A percentile compares a stretch with the other conserved stretches of the same genome.
Conservation (phyloP, 148 eudicot species). For the Chenopodium berlandieri region DNA sequence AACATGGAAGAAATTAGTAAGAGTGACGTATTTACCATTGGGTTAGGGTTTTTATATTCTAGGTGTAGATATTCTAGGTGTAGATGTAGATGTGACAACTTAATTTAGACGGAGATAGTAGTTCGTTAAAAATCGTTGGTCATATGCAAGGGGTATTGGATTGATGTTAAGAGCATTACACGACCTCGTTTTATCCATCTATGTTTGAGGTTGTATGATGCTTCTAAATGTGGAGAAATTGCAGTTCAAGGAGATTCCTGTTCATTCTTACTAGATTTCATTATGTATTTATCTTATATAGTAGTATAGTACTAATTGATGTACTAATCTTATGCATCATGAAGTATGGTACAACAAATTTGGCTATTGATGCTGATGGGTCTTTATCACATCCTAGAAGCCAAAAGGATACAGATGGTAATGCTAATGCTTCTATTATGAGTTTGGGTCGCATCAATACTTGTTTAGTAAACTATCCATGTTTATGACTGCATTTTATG, state of each 20-base stretch:
- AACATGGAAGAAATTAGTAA: too few species aligned
- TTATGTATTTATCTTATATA: background rate
- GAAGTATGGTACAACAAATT: slow-evolving; percentile 77
- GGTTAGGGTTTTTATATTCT: too few species aligned
- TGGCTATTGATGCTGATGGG: slow-evolving; percentile 83
- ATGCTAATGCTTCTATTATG: slow-evolving; percentile 37
- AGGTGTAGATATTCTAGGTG: too few species aligned
- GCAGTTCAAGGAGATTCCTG: background rate
- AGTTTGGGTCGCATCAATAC: background rate
- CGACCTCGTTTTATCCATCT: background rate
- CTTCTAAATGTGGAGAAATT: background rate
- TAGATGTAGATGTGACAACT: too few species aligned
- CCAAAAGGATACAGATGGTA: slow-evolving; percentile 45
- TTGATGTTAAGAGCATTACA: background rate
- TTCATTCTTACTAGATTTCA: background rate
- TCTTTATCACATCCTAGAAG: slow-evolving; percentile 65
- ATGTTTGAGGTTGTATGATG: background rate
- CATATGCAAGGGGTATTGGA: background rate
- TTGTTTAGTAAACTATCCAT: background rate
- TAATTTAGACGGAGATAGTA: too few species aligned
- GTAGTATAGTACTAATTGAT: background rate
- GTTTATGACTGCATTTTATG: slow-evolving; percentile 17
- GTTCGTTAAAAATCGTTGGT: background rate
- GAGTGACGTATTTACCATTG: too few species aligned
- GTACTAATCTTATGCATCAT: slow-evolving; percentile 23